Evolutionary conservation across 2,329 filamentous ascomycete species (phyloP).

Genomic region (Leptoxyphium fumago): DNA sequence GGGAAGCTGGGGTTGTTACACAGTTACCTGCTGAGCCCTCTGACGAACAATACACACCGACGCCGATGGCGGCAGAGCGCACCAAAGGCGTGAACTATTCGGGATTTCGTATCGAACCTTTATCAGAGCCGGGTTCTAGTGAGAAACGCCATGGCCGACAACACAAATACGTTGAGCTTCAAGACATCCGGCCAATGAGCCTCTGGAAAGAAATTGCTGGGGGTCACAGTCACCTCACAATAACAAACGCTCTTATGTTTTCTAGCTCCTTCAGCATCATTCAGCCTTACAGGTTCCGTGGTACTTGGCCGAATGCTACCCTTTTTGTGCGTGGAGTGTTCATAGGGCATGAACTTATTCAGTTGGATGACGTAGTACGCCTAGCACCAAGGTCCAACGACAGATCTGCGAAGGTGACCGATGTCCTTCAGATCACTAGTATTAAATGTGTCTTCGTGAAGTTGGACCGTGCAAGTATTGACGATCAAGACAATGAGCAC

Average conservation of each 20-base stretch:
- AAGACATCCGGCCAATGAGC: constrained; percentile 40
- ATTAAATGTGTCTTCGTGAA: constrained; percentile 37
- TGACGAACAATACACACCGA: constrained; percentile 28
- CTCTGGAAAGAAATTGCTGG: constrained; percentile 34
- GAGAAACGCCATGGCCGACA: constrained; percentile 39
- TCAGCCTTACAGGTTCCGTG: constrained; percentile 37
- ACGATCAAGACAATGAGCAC: constrained; percentile 28
- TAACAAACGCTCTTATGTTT: constrained; percentile 38
- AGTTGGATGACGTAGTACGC: constrained; percentile 39
- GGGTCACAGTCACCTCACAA: constrained; percentile 34
- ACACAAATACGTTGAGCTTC: constrained; percentile 40
- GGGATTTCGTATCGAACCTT: constrained; percentile 43
- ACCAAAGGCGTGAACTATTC: constrained; percentile 32
- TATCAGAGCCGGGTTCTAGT: constrained; percentile 30
- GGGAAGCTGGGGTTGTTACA: constrained; percentile 43
- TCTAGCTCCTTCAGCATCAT: constrained; percentile 39
- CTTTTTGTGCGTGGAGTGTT: constrained; percentile 41
- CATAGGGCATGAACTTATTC: constrained; percentile 41
- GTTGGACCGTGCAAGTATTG: constrained; percentile 31
- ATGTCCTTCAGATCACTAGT: constrained; percentile 39
- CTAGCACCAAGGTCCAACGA: constrained; percentile 19
- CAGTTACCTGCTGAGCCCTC: constrained; percentile 31
- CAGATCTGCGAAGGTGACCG: constrained; percentile 22
- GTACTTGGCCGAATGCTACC: constrained; percentile 38
- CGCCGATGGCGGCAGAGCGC: constrained; percentile 27